Percentiles rank a stretch among this genome's conserved stretches.
Evolutionary conservation across 192 early-diverging fungal species (phyloP).

Genomic region (Phycomyces blakesleeanus): DNA sequence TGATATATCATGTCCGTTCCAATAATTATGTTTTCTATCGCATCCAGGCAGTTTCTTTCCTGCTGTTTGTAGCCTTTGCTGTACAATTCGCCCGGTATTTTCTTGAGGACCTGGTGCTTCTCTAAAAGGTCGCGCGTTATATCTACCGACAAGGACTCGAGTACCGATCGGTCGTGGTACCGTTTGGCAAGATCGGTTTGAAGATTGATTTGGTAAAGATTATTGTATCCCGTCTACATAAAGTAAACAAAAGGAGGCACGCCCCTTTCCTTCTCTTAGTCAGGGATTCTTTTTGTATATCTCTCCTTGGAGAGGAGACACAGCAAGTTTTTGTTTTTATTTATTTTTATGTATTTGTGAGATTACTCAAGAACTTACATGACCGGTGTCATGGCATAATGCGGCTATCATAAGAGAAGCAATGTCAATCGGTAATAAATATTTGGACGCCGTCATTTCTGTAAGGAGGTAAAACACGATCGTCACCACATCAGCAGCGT

Average conservation of each 20-base stretch:
- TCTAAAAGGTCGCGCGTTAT: conserved; percentile 59
- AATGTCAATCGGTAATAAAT: conserved; percentile 66
- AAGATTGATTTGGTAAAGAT: conserved; percentile 80
- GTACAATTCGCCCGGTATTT: conserved; percentile 36
- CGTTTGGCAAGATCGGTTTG: conserved; percentile 61
- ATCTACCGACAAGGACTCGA: conserved; percentile 78
- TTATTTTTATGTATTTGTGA: too few species aligned
- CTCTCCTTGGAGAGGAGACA: neutral
- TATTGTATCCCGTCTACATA: conserved; percentile 79
- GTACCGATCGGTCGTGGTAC: conserved; percentile 73
- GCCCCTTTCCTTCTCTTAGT: neutral
- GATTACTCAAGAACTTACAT: too few species aligned
- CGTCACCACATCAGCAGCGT: conserved; percentile 82
- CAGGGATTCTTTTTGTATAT: neutral
- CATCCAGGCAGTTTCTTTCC: conserved; percentile 30
- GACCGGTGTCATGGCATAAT: conserved; percentile 83
- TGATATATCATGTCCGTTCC: conserved; percentile 85
- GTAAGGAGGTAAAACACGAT: conserved; percentile 75
- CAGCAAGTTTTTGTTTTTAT: neutral
- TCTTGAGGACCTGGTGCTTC: conserved; percentile 63
- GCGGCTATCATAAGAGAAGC: conserved; percentile 72
- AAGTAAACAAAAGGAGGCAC: neutral
- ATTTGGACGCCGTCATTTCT: conserved; percentile 64
- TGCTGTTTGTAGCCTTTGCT: conserved; percentile 45
- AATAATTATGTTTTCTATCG: conserved; percentile 67